Percentiles rank a stretch among this genome's conserved stretches.
Evolutionary conservation across 2,329 filamentous ascomycete species (phyloP).

Genomic region (Blastomyces emzantsi): DNA sequence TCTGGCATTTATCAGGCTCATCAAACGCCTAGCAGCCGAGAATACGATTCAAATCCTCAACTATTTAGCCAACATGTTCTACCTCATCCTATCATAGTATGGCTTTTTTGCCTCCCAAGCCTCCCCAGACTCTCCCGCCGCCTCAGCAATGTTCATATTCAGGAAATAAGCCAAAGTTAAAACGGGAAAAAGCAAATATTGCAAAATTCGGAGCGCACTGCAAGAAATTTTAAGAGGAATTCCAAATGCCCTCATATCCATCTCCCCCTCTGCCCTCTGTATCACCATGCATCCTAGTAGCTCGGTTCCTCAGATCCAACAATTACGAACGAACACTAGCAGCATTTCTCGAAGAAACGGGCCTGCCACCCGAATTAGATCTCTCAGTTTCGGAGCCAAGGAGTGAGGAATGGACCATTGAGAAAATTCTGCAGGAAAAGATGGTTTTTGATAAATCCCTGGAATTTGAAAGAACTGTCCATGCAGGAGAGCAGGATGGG

Average conservation of each 20-base stretch:
- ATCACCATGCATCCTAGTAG: constrained; percentile 31
- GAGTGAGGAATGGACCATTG: constrained; percentile 46
- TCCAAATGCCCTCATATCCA: not conserved
- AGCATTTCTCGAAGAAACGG: constrained; percentile 50
- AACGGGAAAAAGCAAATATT: not conserved
- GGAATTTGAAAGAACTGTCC: constrained; percentile 48
- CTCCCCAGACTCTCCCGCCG: too few species aligned
- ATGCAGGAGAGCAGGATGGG: constrained; percentile 28
- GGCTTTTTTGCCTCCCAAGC: not conserved
- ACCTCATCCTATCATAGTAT: not conserved
- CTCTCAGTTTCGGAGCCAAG: constrained; percentile 7
- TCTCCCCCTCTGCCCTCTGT: not conserved
- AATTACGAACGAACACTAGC: constrained; percentile 45
- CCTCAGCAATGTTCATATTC: not conserved
- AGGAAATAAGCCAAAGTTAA: not conserved
- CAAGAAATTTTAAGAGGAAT: not conserved
- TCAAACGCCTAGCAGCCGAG: too few species aligned
- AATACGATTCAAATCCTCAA: too few species aligned
- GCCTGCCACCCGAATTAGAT: constrained; percentile 44
- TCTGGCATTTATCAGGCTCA: too few species aligned
- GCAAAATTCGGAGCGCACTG: not conserved
- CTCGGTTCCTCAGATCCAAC: constrained; percentile 37
- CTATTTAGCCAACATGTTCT: not conserved
- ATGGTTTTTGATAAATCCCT: constrained; percentile 47
- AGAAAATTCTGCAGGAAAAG: constrained; percentile 53